Conservation (phyloP, 176 grass and related monocot species). For the Hordeum marinum region DNA sequence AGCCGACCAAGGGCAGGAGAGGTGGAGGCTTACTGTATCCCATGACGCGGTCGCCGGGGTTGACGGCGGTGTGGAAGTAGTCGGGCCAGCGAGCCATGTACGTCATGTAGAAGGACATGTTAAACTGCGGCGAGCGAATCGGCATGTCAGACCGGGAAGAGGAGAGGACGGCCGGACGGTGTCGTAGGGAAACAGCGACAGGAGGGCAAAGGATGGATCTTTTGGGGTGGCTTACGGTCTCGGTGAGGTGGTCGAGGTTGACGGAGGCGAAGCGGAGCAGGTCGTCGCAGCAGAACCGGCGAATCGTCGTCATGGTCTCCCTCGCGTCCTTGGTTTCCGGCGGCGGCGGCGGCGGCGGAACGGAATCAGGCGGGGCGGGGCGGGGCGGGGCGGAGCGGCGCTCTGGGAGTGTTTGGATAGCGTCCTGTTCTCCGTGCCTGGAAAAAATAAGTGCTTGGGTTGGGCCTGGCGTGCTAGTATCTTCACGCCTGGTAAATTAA, state of each 20-base stretch:
- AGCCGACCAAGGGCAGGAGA: not conserved
- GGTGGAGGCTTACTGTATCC: conserved; percentile 71
- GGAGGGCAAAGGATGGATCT: not conserved
- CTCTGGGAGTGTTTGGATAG: not conserved
- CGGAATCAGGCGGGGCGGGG: not conserved
- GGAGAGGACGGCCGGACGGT: not conserved
- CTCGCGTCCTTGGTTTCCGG: not conserved
- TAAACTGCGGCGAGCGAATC: conserved; percentile 51
- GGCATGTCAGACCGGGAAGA: not conserved
- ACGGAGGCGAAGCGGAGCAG: conserved; percentile 82
- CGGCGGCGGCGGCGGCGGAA: not conserved
- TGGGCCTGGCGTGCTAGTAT: not conserved
- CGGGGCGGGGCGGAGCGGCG: not conserved
- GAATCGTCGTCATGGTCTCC: conserved; percentile 78
- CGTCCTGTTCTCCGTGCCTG: too few relatives aligned
- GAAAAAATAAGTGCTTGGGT: not conserved
- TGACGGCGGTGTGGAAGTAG: conserved; percentile 82
- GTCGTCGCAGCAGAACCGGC: conserved; percentile 93
- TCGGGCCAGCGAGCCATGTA: conserved; percentile 97
- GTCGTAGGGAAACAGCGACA: not conserved
- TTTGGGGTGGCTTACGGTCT: conserved; percentile 44
- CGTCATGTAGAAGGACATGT: conserved; percentile 99
- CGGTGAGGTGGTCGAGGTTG: conserved; percentile 97
- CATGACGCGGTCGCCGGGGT: conserved; percentile 76
- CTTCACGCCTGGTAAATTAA: too few relatives aligned